Evolutionary conservation across 2,329 filamentous ascomycete species (phyloP).

Genomic region (Fusarium nisikadoi): DNA sequence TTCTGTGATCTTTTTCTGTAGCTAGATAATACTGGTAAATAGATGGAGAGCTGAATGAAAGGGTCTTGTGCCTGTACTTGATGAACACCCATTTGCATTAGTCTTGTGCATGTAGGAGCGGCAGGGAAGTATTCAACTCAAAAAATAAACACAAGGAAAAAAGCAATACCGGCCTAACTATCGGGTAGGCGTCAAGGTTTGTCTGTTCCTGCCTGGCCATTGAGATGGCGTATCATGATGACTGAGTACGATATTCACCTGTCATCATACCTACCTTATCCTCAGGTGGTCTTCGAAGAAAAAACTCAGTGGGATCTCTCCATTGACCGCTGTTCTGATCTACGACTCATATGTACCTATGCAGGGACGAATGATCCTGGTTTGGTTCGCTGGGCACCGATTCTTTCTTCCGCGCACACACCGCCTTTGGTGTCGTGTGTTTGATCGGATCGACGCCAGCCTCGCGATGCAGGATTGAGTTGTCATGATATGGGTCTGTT

Average conservation of each 20-base stretch:
- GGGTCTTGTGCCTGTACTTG: constrained; percentile 2
- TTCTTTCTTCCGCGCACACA: constrained; percentile 26
- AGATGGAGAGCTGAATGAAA: constrained; percentile 8
- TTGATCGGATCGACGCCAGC: constrained; percentile 22
- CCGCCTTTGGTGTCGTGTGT: constrained; percentile 21
- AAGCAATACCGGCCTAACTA: constrained; percentile 4
- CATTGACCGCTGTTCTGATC: constrained; percentile 31
- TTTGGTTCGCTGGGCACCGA: constrained; percentile 14
- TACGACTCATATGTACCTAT: constrained; percentile 9
- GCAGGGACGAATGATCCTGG: constrained; percentile 26
- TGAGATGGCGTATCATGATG: background rate
- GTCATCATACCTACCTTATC: background rate
- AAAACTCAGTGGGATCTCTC: background rate
- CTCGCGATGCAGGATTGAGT: constrained; percentile 22
- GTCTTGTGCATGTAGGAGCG: background rate
- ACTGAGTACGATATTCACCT: background rate
- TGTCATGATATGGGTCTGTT: constrained; percentile 24
- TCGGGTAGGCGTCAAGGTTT: constrained; percentile 16
- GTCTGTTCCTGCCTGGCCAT: constrained; percentile 7
- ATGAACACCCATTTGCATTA: background rate
- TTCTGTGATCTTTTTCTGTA: constrained; percentile 1
- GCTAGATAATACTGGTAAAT: background rate
- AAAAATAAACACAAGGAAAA: background rate
- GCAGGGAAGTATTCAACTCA: background rate
- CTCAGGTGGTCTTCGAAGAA: background rate